Conservation (phyloP, 768 basidiomycete genomes). For the Tylopilus cervinicoccineus region DNA sequence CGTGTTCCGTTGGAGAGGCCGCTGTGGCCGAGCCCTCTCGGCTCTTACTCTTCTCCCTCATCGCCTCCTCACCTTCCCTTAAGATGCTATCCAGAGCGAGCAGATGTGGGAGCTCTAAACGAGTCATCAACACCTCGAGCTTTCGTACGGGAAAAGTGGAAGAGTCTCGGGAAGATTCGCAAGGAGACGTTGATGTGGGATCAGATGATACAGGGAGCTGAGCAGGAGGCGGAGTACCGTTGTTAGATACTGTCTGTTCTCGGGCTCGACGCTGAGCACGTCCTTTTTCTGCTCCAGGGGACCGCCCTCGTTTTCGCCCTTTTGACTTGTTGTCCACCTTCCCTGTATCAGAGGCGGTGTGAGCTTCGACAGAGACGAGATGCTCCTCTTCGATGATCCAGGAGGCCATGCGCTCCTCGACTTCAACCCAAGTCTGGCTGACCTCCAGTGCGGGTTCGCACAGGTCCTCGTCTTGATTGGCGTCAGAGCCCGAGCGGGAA, state of each 20-base stretch:
- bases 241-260: neutral
- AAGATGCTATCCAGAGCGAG: constrained; percentile 35
- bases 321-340: neutral
- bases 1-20: neutral
- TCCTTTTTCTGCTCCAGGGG: neutral
- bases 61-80: constrained; percentile 27
- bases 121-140: constrained; percentile 27
- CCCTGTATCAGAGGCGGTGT: neutral
- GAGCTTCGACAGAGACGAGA: neutral
- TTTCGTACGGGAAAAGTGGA: neutral
- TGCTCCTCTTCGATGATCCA: constrained; percentile 17
- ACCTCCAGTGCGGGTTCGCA: constrained; percentile 34
- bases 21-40: constrained; percentile 7
- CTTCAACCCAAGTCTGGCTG: constrained; percentile 33
- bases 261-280: neutral
- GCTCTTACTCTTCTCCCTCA: constrained; percentile 1
- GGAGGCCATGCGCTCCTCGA: constrained; percentile 32
- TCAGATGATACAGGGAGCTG: neutral
- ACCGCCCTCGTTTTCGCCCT: constrained; percentile 14
- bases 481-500: constrained; percentile 2
- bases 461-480: neutral
- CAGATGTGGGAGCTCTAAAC: constrained; percentile 30
- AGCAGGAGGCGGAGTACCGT: neutral
- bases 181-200: neutral
- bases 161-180: neutral